Percentiles rank a stretch among this genome's conserved stretches.
Conservation (phyloP, 768 basidiomycete species). For the Lentinula lateritia region DNA sequence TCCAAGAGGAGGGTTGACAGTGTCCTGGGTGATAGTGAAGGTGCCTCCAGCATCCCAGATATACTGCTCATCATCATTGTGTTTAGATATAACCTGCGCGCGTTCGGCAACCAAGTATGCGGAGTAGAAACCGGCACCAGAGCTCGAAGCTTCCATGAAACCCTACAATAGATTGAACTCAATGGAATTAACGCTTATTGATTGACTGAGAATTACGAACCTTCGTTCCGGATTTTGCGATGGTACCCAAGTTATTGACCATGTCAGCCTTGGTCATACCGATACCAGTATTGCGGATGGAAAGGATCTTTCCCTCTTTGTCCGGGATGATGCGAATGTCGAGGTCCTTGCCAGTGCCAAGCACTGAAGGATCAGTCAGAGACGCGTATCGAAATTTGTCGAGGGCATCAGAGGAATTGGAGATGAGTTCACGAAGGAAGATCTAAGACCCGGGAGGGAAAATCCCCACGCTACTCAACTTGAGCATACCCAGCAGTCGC, state of each 20-base stretch:
- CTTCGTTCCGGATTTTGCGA: constrained; percentile 93
- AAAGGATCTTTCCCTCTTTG: constrained; percentile 90
- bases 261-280: constrained; percentile 99
- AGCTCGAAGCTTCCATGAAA: constrained; percentile 98
- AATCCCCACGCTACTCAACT: too few species aligned
- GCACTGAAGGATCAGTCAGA: constrained; percentile 85
- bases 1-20: constrained; percentile 81
- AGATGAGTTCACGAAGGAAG: constrained; percentile 97
- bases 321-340: constrained; percentile 92
- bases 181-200: constrained; percentile 4
- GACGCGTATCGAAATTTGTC: constrained; percentile 99
- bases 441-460: too few species aligned
- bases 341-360: constrained; percentile 90
- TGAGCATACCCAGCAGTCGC: too few species aligned
- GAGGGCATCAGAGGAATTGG: constrained; percentile 95
- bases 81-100: constrained; percentile 98
- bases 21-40: constrained; percentile 96
- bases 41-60: constrained; percentile 99
- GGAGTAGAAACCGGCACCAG: constrained; percentile 97
- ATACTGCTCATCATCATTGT: constrained; percentile 99
- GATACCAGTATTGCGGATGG: constrained; percentile 92
- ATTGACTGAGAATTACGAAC: constrained; percentile 27
- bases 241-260: constrained; percentile 98
- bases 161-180: constrained; percentile 44
- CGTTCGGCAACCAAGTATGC: constrained; percentile 98